phyloP scores from a whole-genome alignment of 495 filamentous ascomycete genomes.

The Tuber brumale region DNA sequence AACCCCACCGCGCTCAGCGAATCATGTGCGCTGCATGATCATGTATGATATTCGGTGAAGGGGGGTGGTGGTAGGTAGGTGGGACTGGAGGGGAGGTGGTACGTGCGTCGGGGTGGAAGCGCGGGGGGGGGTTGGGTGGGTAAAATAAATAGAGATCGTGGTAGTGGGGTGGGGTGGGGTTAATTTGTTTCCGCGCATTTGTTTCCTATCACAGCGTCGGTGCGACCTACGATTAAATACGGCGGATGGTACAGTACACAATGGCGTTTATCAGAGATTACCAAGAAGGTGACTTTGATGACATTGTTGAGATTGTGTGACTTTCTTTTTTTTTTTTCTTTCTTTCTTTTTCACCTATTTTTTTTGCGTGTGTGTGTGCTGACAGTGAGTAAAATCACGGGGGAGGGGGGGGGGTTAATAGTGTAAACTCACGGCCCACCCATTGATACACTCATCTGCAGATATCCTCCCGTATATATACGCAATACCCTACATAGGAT shows the following conservation, averaged over 20 bases:
- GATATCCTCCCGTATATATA: constrained; percentile 31
- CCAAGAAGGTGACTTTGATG: background rate
- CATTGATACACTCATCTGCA: constrained; percentile 12
- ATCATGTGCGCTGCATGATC: background rate
- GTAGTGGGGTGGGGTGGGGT: background rate
- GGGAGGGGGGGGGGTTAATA: background rate
- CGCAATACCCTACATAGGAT: constrained; percentile 28
- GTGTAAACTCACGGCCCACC: constrained; percentile 25
- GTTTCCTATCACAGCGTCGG: background rate
- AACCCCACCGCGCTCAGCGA: background rate
- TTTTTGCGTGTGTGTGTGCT: background rate
- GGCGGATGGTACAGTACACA: background rate
- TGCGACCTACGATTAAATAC: background rate
- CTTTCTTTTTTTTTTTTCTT: background rate
- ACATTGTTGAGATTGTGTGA: background rate
- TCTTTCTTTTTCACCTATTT: background rate
- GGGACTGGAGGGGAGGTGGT: no score
- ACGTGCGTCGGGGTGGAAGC: background rate
- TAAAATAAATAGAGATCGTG: background rate
- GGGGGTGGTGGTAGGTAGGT: background rate
- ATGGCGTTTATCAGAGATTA: background rate
- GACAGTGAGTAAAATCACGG: background rate
- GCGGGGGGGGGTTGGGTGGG: background rate
- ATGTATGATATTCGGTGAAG: background rate
- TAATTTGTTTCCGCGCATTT: background rate